phyloP scores from a whole-genome alignment of 106 monocot species.

The Cymbidium sinense region DNA sequence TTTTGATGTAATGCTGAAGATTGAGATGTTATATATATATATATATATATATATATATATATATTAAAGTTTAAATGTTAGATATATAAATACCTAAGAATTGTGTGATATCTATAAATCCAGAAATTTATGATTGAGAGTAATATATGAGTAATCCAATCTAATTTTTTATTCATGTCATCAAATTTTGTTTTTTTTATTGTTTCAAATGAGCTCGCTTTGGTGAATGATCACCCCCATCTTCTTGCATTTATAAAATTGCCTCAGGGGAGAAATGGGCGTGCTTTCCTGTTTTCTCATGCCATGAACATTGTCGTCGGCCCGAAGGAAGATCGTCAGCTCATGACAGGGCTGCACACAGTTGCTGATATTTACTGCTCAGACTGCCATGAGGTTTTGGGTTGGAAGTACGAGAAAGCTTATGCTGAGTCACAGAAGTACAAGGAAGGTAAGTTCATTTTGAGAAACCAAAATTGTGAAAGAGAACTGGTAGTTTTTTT shows the following conservation, averaged over 20 bases:
- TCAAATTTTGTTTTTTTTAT: too few species aligned
- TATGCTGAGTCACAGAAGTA: constrained; percentile 78
- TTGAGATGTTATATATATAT: too few species aligned
- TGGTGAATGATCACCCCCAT: too few species aligned
- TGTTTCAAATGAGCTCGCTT: too few species aligned
- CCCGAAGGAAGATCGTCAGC: constrained; percentile 69
- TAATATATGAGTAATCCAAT: too few species aligned
- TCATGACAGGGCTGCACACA: constrained; percentile 82
- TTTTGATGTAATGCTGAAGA: too few species aligned
- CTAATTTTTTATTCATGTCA: too few species aligned
- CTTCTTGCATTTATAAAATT: background rate
- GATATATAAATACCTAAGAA: too few species aligned
- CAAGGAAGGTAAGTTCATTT: constrained; percentile 87
- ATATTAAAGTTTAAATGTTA: too few species aligned
- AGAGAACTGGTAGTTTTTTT: constrained; percentile 63
- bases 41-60: too few species aligned
- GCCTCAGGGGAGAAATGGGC: constrained; percentile 67
- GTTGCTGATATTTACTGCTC: constrained; percentile 77
- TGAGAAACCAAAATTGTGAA: constrained; percentile 78
- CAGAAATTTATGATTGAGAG: too few species aligned
- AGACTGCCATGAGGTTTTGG: constrained; percentile 73
- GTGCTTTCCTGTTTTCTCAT: constrained; percentile 86
- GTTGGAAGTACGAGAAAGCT: constrained; percentile 79
- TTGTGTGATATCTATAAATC: too few species aligned
- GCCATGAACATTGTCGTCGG: constrained; percentile 69